Conservation (phyloP, 441 rosid species). For the Populus tomentosa region DNA sequence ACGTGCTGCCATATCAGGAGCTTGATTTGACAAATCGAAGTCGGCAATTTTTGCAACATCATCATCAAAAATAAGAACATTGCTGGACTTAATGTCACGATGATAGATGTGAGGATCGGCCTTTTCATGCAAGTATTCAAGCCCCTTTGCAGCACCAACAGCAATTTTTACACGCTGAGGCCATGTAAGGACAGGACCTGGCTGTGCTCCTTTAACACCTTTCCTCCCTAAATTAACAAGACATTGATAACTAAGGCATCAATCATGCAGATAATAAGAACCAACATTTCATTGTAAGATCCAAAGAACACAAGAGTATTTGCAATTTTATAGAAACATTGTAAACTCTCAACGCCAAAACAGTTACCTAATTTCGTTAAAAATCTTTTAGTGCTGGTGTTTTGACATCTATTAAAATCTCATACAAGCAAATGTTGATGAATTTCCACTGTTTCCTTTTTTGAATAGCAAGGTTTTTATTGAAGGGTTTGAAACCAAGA, state of each 20-base stretch:
- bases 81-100: slow-evolving; percentile 91
- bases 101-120: slow-evolving; percentile 79
- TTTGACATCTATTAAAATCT: neutral
- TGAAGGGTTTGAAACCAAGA: neutral
- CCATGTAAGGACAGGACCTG: slow-evolving; percentile 97
- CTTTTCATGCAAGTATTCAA: slow-evolving; percentile 91
- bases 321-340: neutral
- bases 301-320: neutral
- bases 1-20: slow-evolving; percentile 99
- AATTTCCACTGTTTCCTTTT: neutral
- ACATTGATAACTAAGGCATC: neutral
- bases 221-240: slow-evolving; percentile 58
- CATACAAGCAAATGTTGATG: slow-evolving; percentile 3
- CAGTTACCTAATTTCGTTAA: neutral
- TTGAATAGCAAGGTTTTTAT: neutral
- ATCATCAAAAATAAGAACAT: slow-evolving; percentile 84
- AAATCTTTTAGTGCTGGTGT: neutral
- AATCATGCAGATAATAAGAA: neutral
- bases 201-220: slow-evolving; percentile 96
- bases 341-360: neutral
- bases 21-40: slow-evolving; percentile 87
- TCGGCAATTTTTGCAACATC: slow-evolving; percentile 95
- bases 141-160: slow-evolving; percentile 86
- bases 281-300: neutral
- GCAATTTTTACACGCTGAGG: slow-evolving; percentile 87